A percentile compares a stretch with the other conserved stretches of the same genome.
Evolutionary conservation across 805 yeast species (phyloP).

Genomic region (Wickerhamiella azymoides): DNA sequence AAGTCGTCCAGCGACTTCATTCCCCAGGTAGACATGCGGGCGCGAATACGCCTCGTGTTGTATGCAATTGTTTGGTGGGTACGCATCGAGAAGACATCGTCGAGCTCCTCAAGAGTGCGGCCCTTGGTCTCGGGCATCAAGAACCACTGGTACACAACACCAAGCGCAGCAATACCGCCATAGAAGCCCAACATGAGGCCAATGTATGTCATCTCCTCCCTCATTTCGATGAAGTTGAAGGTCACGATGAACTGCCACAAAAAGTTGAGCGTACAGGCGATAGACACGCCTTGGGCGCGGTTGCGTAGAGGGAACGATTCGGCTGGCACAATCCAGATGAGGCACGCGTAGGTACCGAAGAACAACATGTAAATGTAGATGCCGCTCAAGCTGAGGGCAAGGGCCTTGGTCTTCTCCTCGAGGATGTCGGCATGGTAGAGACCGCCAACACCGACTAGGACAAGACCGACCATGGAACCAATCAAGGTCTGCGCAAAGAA

Average conservation of each 20-base stretch:
- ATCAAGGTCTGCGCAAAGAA: slow-evolving; percentile 43
- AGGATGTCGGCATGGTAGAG: slow-evolving; percentile 24
- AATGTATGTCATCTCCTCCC: slow-evolving; percentile 41
- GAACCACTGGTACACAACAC: slow-evolving; percentile 28
- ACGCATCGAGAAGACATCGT: slow-evolving; percentile 41
- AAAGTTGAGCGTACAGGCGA: slow-evolving; percentile 39
- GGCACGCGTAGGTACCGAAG: slow-evolving; percentile 51
- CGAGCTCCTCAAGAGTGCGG: slow-evolving; percentile 58
- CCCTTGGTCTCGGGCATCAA: slow-evolving; percentile 63
- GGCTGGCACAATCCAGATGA: slow-evolving; percentile 57
- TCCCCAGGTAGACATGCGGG: background rate
- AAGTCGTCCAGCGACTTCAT: background rate
- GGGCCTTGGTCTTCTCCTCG: slow-evolving; percentile 32
- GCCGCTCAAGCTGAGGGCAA: slow-evolving; percentile 49
- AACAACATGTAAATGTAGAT: slow-evolving; percentile 48
- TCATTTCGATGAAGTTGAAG: slow-evolving; percentile 48
- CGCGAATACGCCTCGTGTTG: background rate
- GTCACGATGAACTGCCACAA: slow-evolving; percentile 51
- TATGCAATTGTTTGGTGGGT: slow-evolving; percentile 25
- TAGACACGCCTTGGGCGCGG: slow-evolving; percentile 54
- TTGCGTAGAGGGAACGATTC: slow-evolving; percentile 46
- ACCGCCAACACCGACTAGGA: slow-evolving; percentile 43
- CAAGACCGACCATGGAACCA: slow-evolving; percentile 45
- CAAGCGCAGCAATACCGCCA: slow-evolving; percentile 50
- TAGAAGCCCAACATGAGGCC: slow-evolving; percentile 54